Percentiles rank a stretch among this genome's conserved stretches.
Evolutionary conservation across 2,329 filamentous ascomycete genomes (phyloP).

Genomic region (Alternaria arbusti): DNA sequence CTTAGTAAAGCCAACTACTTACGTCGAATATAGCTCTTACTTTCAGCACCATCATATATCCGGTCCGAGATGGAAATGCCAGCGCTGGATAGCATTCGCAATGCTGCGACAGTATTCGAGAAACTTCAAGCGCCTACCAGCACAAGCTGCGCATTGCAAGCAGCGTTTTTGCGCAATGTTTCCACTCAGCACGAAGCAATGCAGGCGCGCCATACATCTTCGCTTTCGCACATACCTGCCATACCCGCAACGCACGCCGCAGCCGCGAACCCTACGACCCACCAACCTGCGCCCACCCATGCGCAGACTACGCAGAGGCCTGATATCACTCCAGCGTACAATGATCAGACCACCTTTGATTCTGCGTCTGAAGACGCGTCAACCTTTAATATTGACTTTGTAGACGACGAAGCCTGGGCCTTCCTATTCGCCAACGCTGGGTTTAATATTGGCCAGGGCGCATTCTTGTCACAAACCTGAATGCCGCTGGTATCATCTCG

Average conservation of each 20-base stretch:
- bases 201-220: neutral
- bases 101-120: neutral
- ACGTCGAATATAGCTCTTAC: neutral
- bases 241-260: too few species aligned
- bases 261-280: neutral
- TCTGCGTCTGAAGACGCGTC: neutral
- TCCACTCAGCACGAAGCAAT: neutral
- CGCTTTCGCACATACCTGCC: neutral
- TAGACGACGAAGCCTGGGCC: neutral
- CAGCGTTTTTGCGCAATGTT: constrained; percentile 2
- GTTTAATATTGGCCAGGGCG: constrained; percentile 5
- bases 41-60: neutral
- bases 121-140: neutral
- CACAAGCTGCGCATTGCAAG: constrained; percentile 3
- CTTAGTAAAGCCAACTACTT: neutral
- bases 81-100: constrained; percentile 1
- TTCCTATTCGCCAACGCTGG: constrained; percentile 1
- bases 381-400: neutral
- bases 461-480: neutral
- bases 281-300: neutral
- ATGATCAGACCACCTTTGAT: neutral
- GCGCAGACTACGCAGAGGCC: neutral
- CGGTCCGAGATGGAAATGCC: constrained; percentile 4
- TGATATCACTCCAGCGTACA: neutral
- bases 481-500: neutral